phyloP scores from a whole-genome alignment of 306 rosid species.

The Prunus mongolica region DNA sequence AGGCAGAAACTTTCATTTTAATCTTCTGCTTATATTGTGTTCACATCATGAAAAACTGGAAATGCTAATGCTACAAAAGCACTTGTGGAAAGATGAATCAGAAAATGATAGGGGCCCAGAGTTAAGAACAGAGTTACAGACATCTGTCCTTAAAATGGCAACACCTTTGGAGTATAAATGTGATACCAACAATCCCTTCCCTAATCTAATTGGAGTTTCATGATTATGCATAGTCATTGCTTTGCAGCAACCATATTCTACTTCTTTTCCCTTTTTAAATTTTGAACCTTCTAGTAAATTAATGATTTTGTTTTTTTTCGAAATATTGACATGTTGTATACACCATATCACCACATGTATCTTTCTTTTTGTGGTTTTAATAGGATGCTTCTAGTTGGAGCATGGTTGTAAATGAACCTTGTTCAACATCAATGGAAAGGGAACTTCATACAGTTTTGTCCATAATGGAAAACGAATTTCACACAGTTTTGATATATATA shows the following conservation, averaged over 20 bases:
- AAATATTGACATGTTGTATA: no score
- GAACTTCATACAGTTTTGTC: slow-evolving; percentile 15
- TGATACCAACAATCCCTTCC: neutral
- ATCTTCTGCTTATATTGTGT: neutral
- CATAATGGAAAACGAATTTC: no score
- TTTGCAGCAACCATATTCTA: no score
- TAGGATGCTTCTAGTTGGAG: no score
- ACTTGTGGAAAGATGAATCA: slow-evolving; percentile 8
- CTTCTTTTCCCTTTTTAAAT: no score
- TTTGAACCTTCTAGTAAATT: no score
- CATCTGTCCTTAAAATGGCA: neutral
- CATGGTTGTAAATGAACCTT: no score
- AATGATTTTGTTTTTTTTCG: no score
- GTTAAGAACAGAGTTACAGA: neutral
- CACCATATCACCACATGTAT: neutral
- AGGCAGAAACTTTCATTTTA: neutral
- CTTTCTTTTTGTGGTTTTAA: slow-evolving; percentile 14
- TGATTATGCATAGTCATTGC: no score
- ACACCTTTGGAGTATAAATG: neutral
- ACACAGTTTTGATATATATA: no score
- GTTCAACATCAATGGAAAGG: slow-evolving; percentile 21
- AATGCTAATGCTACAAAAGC: neutral
- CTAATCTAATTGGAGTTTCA: no score
- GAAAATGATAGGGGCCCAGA: neutral
- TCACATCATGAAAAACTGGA: neutral